These are phyloP conservation scores for Cyclocybe aegerita DNA, from an alignment of 768 basidiomycete genomes.

Conservation along the genomic window DNA sequence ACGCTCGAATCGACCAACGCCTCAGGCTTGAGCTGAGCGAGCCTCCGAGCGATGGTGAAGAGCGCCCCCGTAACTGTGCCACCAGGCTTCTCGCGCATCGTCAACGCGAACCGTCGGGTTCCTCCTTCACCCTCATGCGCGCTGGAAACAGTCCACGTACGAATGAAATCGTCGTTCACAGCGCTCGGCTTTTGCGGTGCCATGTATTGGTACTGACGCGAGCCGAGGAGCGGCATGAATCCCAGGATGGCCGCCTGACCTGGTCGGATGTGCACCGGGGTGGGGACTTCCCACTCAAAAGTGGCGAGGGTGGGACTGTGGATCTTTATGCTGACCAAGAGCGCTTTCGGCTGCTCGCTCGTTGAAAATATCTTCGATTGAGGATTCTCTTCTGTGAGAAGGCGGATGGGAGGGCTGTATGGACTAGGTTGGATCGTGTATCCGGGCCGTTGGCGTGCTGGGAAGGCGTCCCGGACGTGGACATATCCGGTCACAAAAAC, in stretches of 20 bases:
- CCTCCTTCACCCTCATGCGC: constrained; percentile 10
- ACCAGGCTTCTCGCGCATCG: constrained; percentile 53
- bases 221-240: constrained; percentile 49
- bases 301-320: constrained; percentile 53
- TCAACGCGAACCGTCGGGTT: constrained; percentile 32
- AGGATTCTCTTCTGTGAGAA: constrained; percentile 47
- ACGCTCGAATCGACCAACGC: constrained; percentile 36
- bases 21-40: constrained; percentile 38
- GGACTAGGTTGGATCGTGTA: constrained; percentile 34
- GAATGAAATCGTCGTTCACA: constrained; percentile 60
- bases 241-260: constrained; percentile 60
- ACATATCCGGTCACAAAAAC: constrained; percentile 51
- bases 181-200: constrained; percentile 39
- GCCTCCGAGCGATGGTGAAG: constrained; percentile 46
- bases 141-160: constrained; percentile 62
- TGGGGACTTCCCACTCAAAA: constrained; percentile 45
- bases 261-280: constrained; percentile 32
- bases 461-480: constrained; percentile 53
- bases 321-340: constrained; percentile 37
- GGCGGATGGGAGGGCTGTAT: constrained; percentile 58
- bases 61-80: constrained; percentile 57
- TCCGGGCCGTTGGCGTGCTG: constrained; percentile 41
- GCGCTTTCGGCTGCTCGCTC: constrained; percentile 26
- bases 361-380: constrained; percentile 25
- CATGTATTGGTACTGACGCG: constrained; percentile 51